Evolutionary conservation across 1,284 basidiomycete species (phyloP).

Genomic region (Ganoderma sinense): DNA sequence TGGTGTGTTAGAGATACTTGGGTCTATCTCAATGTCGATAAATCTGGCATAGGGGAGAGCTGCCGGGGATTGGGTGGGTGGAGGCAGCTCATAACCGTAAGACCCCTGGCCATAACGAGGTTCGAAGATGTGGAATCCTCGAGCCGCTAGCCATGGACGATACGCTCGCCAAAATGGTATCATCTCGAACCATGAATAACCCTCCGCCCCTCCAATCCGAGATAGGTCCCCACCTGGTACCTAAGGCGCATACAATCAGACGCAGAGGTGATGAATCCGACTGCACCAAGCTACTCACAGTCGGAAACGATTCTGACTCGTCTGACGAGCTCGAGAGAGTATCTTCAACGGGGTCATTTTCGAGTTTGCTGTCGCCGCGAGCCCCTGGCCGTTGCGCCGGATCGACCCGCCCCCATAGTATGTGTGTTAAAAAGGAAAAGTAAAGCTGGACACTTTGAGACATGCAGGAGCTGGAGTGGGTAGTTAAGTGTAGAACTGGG

Average conservation of each 20-base stretch:
- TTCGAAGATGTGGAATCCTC: neutral
- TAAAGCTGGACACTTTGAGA: too few relatives aligned
- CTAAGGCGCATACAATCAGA: neutral
- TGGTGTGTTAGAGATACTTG: neutral
- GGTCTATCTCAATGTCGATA: neutral
- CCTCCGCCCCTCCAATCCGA: neutral
- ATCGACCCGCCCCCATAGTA: too few relatives aligned
- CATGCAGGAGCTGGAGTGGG: too few relatives aligned
- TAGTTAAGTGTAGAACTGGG: too few relatives aligned
- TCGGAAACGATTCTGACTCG: neutral
- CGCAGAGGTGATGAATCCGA: too few relatives aligned
- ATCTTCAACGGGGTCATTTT: too few relatives aligned
- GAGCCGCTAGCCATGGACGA: neutral
- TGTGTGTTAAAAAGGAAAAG: too few relatives aligned
- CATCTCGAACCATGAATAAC: neutral
- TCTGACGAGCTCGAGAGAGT: too few relatives aligned
- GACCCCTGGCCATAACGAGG: neutral
- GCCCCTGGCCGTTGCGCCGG: too few relatives aligned
- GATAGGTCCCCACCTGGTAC: neutral
- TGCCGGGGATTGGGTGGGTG: neutral
- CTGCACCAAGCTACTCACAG: neutral
- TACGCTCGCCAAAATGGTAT: neutral
- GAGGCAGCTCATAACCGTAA: neutral
- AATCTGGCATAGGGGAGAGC: neutral
- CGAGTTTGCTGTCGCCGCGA: too few relatives aligned